A percentile compares a stretch with the other conserved stretches of the same genome.
phyloP scores from a whole-genome alignment of 805 yeast genomes.

The Yarrowia hollandica region DNA sequence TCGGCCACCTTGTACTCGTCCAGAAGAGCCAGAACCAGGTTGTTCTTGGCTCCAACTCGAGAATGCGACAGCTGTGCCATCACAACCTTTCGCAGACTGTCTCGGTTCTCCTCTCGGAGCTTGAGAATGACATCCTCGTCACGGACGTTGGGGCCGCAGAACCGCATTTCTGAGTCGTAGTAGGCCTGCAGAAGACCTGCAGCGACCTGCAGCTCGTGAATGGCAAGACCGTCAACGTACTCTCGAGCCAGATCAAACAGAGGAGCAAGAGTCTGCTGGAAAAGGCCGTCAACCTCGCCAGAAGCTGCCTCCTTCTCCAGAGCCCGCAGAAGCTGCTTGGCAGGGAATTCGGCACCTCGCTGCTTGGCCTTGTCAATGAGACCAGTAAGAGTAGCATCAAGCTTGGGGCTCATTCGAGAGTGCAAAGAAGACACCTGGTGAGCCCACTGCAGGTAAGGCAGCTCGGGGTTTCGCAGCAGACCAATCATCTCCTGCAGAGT shows the following conservation, averaged over 20 bases:
- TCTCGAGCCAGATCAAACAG: constrained; percentile 66
- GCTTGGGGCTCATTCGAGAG: constrained; percentile 77
- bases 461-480: constrained; percentile 71
- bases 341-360: constrained; percentile 87
- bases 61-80: constrained; percentile 80
- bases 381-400: constrained; percentile 65
- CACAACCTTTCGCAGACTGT: constrained; percentile 72
- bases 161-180: constrained; percentile 72
- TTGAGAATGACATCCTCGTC: constrained; percentile 87
- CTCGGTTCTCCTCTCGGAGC: constrained; percentile 84
- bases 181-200: constrained; percentile 70
- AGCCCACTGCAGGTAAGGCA: constrained; percentile 93
- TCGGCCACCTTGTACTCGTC: constrained; percentile 60
- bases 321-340: constrained; percentile 74
- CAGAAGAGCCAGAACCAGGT: constrained; percentile 80
- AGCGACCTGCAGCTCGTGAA: constrained; percentile 80
- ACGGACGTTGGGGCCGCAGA: constrained; percentile 71
- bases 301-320: constrained; percentile 64
- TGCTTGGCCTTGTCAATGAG: constrained; percentile 64
- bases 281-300: constrained; percentile 49
- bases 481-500: constrained; percentile 72
- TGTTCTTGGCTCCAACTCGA: constrained; percentile 90
- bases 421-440: constrained; percentile 86
- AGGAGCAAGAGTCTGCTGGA: constrained; percentile 67
- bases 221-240: constrained; percentile 72